Evolutionary conservation across 371 early-diverging fungal species (phyloP), one percentile per base, ranked within the genome.

Genomic region (Mortierella sp.): DNA sequence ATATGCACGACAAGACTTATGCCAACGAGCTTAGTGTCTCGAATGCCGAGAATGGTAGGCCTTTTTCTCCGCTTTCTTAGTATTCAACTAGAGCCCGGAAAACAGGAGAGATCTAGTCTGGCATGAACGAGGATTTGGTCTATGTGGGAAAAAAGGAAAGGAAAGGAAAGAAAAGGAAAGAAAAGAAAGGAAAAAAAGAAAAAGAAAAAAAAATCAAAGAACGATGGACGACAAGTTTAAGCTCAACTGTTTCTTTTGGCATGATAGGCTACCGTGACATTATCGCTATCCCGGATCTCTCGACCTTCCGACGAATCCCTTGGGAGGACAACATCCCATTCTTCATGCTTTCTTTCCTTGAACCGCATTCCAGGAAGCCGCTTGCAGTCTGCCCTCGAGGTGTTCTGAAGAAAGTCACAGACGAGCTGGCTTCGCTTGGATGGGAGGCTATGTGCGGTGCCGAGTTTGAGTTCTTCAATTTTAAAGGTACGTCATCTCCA

Each of bases 401-500:
- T 30, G 62, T 90, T n/a, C 74, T 93, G 57, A 88, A 89, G 68
- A 60, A 75, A 12, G 82, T 86, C 15, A 72, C 85, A 5, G 60
- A 80, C 7, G 61, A 72, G n/a, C 61, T 84, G 15, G 48, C 52
- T 14, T 15, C 60, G 59, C n/a, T 72, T 26, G 88, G 89, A 2
- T 72, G 86, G 43, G 83, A 79, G 11, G 85, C 91, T 7, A 82
- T 86, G 43, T 84, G 85, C 80, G 93, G 95, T 7, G 85, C 90
- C 1, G 93, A 94, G 80, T 93, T 86, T 75, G 93, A 94, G 77
- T 94, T 89, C 66, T 94, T 86, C 82, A 90, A 91, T 75, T 93
- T 91, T 74, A 84, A 88, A 82, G 92, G 92, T 93, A 82, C 37
- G 37, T 37, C 37, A 37, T 37, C 37, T 37, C 37, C 37, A 37